These are phyloP conservation scores for Aquilaria agallochum DNA, from an alignment of 441 rosid species.

Conservation along the genomic window DNA sequence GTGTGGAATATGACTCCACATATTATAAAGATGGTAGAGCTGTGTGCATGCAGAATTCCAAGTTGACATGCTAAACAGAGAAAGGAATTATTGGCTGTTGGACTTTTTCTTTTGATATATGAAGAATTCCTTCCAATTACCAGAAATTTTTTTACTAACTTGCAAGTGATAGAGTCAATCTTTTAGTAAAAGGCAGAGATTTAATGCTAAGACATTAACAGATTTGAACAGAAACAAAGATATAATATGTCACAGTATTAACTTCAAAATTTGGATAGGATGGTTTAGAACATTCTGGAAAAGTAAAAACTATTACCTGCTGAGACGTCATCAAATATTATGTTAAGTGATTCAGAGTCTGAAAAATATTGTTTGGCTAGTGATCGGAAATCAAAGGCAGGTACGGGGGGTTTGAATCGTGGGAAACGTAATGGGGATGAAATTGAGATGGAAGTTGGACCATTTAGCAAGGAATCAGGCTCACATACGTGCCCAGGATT, in stretches of 20 bases:
- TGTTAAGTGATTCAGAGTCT: constrained; percentile 70
- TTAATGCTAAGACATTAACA: too few species aligned
- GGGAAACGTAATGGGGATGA: constrained; percentile 98
- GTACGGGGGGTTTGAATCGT: constrained; percentile 56
- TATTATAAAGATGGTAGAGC: too few species aligned
- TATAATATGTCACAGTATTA: not conserved
- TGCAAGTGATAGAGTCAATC: too few species aligned
- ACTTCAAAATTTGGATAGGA: constrained; percentile 2
- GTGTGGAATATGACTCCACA: too few species aligned
- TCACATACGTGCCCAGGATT: constrained; percentile 86
- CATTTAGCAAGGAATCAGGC: constrained; percentile 95
- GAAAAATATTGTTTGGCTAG: constrained; percentile 92
- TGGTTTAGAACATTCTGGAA: constrained; percentile 3
- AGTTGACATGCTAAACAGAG: too few species aligned
- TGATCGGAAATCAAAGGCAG: constrained; percentile 61
- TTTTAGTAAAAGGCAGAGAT: too few species aligned
- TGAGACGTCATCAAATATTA: constrained; percentile 69
- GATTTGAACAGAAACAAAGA: too few species aligned
- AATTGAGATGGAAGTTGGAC: constrained; percentile 90
- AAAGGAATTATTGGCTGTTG: too few species aligned
- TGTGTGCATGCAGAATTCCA: too few species aligned
- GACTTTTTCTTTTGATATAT: too few species aligned
- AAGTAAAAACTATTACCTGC: constrained; percentile 45
- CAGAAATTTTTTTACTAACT: too few species aligned
- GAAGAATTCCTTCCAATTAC: too few species aligned